phyloP scores from a whole-genome alignment of 352 stramenopile genomes.

The Phytophthora aleatoria region DNA sequence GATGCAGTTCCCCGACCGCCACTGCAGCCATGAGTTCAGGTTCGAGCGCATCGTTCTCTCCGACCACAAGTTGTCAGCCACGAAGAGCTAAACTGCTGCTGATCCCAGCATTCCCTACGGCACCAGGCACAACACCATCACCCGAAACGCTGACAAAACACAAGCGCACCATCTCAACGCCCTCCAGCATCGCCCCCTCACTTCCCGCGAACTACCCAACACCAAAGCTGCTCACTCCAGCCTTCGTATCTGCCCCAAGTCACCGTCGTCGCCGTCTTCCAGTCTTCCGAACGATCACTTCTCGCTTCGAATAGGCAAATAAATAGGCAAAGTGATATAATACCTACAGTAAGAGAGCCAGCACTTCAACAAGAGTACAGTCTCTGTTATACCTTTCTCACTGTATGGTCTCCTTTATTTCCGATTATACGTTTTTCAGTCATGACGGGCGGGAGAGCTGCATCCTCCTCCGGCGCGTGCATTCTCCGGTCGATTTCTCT shows the following conservation, averaged over 20 bases:
- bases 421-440: conserved; percentile 10
- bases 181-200: neutral
- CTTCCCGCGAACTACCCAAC: neutral
- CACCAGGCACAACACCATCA: too few species aligned
- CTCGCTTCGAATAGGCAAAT: neutral
- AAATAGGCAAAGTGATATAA: neutral
- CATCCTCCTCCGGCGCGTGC: neutral
- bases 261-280: neutral
- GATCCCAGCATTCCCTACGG: neutral
- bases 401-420: conserved; percentile 17
- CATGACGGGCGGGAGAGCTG: conserved; percentile 11
- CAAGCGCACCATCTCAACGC: neutral
- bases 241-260: neutral
- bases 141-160: too few species aligned
- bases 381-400: conserved; percentile 3
- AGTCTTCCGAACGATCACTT: neutral
- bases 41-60: neutral
- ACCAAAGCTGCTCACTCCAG: conserved; percentile 11
- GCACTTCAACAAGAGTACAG: neutral
- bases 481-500: conserved; percentile 18
- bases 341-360: conserved; percentile 1
- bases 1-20: neutral
- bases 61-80: neutral
- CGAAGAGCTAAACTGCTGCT: neutral
- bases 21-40: neutral